Base-by-base conservation (phyloP, 345 rosid genomes). In the Orychophragmus violaceus region DNA sequence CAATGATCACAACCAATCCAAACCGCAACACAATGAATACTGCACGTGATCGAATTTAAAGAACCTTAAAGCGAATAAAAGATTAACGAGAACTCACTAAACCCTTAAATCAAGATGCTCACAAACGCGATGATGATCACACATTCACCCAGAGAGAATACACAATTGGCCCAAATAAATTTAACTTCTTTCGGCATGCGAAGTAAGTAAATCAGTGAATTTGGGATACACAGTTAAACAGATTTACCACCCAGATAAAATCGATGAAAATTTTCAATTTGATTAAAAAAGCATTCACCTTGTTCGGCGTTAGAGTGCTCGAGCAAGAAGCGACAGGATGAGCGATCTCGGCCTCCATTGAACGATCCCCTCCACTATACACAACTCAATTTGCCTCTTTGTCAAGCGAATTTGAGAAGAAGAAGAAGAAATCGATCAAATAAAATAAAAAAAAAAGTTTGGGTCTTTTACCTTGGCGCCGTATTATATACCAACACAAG, bases 331-430 rank as follows among this genome's bases (percentile, higher is more conserved):
- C 71, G 22, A 56, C 19, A 68, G 83, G 83, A 33, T 83, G 81
- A 24, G 87, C 78, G 72, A 88, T 79, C 83, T 88, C 89, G 0
- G 91, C 80, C 73, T 88, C 96, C 88, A 91, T 85, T 46, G 44
- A 66, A n/a, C 13, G 75, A 64, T 36, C 70, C 27, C 33, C 33
- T 2, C 18, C 3, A 53, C 63, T 28, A 1, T 5, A 10, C 9
- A 48, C 5, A 33, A 45, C n/a, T 17, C 78, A n/a, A 25, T n/a
- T 59, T 9, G 36, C 22, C 64, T 39, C 80, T 81, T 64, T 57
- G 51, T 63, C 35, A 55, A 74, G 36, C 24, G n/a, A n/a, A n/a
- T n/a, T n/a, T n/a, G 37, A 75, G 64, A 48, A 69, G 36, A 7
- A 42, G 42, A 65, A 36, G 29, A 65, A 28, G 48, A 37, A 33